Base-by-base conservation (phyloP, 306 rosid genomes). In the Cucurbita moschata region DNA sequence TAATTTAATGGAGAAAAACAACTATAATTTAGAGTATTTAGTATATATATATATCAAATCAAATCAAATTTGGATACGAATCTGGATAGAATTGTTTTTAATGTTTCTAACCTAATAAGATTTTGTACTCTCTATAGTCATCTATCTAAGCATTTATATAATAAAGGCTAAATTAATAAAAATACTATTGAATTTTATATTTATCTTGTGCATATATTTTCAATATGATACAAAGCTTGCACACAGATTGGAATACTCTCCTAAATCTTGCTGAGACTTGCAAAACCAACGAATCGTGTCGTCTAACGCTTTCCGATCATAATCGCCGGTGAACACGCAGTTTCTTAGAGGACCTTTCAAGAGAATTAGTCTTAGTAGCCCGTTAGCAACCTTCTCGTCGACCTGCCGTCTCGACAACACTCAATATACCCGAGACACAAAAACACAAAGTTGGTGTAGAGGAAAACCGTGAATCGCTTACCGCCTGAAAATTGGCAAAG, bases 341-440 rank as follows among this genome's bases (percentile, higher is more conserved):
- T 86, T 91, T 9, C 99, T 97, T 35, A 91, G 84, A 81, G 97
- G 87, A 77, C 99, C 99, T 79, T 83, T 91, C 51, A 91, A 83
- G 79, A 95, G 96, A 75, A 89, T 86, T 74, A 95, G 97, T 70
- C 97, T 85, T 44, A 89, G 87, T 65, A 95, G 82, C 49, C 99
- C 97, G 67, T 91, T 97, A 51, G 97, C 99, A 39, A 95, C 97
- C 87, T 91, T 95, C 86, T 91, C 88, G 81, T 91, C 99, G 23
- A 95, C 93, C 96, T 95, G 88, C 76, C 75, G 82, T 57, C 57
- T 65, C 81, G 50, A 59, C 78, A 65, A 30, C 79, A 79, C 71
- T 72, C 14, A 70, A 74, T 77, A 40, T 40, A 68, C 78, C 54
- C 59, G 50, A 71, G 56, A 69, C 38, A 30, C 18, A 81, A 54